Conservation (phyloP, 2,329 filamentous ascomycete species). For the Capronia americana region DNA sequence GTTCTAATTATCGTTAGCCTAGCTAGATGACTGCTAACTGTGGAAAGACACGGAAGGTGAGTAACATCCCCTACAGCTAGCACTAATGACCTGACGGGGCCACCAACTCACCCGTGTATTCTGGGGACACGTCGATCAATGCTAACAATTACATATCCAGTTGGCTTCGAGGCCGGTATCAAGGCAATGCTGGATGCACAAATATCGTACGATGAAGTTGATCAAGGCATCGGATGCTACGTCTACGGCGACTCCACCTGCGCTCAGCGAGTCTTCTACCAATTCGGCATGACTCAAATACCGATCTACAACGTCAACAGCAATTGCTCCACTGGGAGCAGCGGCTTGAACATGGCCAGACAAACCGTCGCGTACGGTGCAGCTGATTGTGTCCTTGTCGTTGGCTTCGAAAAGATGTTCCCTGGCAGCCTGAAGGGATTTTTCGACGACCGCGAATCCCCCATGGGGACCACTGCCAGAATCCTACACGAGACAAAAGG, state of each 20-base stretch:
- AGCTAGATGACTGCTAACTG: too few relatives aligned
- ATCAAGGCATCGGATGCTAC: conserved; percentile 5
- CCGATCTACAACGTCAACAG: conserved; percentile 11
- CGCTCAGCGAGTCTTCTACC: conserved; percentile 6
- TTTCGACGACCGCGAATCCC: conserved; percentile 83
- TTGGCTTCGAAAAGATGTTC: conserved; percentile 98
- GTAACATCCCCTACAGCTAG: too few relatives aligned
- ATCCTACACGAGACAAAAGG: conserved; percentile 45
- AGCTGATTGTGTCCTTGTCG: conserved; percentile 79
- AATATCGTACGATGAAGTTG: conserved; percentile 14
- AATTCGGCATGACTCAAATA: conserved; percentile 15
- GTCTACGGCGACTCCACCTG: conserved; percentile 6
- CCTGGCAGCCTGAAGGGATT: conserved; percentile 79
- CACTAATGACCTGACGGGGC: too few relatives aligned
- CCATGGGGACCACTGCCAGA: conserved; percentile 52
- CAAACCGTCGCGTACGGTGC: too few relatives aligned
- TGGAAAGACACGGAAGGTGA: too few relatives aligned
- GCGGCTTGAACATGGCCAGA: too few relatives aligned
- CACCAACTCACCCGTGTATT: too few relatives aligned
- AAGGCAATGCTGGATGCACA: conserved; percentile 63
- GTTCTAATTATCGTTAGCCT: too few relatives aligned
- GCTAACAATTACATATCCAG: too few relatives aligned
- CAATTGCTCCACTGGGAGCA: conserved; percentile 2
- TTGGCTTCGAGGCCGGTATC: conserved; percentile 42
- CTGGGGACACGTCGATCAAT: too few relatives aligned